phyloP scores from a whole-genome alignment of 2,329 filamentous ascomycete species.

The Claviceps digitariae region DNA sequence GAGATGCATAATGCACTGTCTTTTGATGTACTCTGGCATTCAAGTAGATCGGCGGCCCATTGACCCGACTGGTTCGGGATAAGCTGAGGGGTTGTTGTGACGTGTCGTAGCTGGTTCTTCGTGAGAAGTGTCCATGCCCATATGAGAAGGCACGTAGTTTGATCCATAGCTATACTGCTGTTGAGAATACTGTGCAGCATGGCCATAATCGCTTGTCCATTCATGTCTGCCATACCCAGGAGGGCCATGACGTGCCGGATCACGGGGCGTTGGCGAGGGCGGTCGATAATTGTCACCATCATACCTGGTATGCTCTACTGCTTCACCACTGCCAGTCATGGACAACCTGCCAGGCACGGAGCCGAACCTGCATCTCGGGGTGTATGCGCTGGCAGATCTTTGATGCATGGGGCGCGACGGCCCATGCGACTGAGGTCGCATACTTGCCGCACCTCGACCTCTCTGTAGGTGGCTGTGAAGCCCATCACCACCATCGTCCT shows the following conservation, averaged over 20 bases:
- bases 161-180: background rate
- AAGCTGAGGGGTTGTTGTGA: background rate
- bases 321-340: slow-evolving; percentile 9
- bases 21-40: background rate
- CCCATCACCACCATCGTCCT: background rate
- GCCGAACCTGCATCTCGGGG: slow-evolving; percentile 6
- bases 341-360: slow-evolving; percentile 7
- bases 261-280: slow-evolving; percentile 3
- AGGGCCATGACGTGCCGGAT: slow-evolving; percentile 2
- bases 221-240: background rate
- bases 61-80: slow-evolving; percentile 2
- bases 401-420: slow-evolving; percentile 10
- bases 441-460: background rate
- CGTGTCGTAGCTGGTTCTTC: background rate
- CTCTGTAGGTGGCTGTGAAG: background rate
- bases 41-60: background rate
- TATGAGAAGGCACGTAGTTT: background rate
- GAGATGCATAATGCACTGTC: background rate
- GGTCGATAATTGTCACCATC: background rate
- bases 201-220: slow-evolving; percentile 3
- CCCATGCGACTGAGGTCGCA: background rate
- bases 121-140: background rate
- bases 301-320: background rate
- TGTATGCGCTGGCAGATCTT: slow-evolving; percentile 12
- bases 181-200: background rate